A percentile compares a stretch with the other conserved stretches of the same genome.
phyloP scores from a whole-genome alignment of 2,329 filamentous ascomycete genomes.

The Phialophora macrospora region DNA sequence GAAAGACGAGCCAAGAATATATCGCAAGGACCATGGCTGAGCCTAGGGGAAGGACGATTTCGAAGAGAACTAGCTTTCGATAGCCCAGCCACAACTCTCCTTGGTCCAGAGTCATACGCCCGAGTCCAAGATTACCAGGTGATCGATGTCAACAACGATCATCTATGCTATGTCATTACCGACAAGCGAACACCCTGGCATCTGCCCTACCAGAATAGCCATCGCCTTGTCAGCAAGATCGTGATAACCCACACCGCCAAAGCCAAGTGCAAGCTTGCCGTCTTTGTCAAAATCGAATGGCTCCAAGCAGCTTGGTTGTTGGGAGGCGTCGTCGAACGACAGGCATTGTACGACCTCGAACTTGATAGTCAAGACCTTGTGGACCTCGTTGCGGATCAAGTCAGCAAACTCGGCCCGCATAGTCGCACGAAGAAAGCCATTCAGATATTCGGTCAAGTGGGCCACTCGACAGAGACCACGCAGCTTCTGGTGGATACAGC shows the following conservation, averaged over 20 bases:
- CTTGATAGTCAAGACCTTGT: slow-evolving; percentile 55
- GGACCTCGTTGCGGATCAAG: slow-evolving; percentile 58
- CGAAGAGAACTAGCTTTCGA: slow-evolving; percentile 80
- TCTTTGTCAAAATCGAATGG: slow-evolving; percentile 91
- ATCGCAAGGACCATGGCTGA: slow-evolving; percentile 82
- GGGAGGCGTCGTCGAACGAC: slow-evolving; percentile 57
- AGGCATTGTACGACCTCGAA: slow-evolving; percentile 72
- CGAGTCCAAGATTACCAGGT: slow-evolving; percentile 80
- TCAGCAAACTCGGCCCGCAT: slow-evolving; percentile 52
- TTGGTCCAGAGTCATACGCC: slow-evolving; percentile 63
- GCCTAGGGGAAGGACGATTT: slow-evolving; percentile 69
- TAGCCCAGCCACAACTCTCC: slow-evolving; percentile 68
- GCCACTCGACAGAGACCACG: slow-evolving; percentile 57
- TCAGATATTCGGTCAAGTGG: slow-evolving; percentile 55
- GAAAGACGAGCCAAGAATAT: slow-evolving; percentile 80
- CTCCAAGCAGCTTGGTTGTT: slow-evolving; percentile 62
- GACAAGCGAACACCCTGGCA: slow-evolving; percentile 76
- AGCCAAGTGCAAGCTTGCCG: slow-evolving; percentile 85
- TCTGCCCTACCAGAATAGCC: slow-evolving; percentile 77
- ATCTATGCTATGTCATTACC: slow-evolving; percentile 71
- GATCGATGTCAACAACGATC: slow-evolving; percentile 81
- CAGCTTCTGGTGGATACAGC: slow-evolving; percentile 44
- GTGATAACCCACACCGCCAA: slow-evolving; percentile 94
- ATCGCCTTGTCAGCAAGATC: slow-evolving; percentile 84
- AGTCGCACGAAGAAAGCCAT: slow-evolving; percentile 56